Conservation (phyloP, 2,329 filamentous ascomycete genomes). For the Fusarium ramigenum region DNA sequence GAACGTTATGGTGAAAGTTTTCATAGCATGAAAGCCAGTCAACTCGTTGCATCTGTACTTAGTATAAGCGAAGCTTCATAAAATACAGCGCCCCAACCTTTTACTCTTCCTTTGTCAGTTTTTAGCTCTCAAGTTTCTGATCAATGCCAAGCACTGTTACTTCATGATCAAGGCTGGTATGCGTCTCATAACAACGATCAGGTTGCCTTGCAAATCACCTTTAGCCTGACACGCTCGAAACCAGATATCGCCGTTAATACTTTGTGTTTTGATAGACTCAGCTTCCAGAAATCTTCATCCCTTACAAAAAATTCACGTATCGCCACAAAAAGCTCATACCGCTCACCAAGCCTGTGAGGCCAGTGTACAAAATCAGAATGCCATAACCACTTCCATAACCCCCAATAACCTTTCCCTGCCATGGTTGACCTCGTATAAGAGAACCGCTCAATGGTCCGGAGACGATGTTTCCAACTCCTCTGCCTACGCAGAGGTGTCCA, state of each 20-base stretch:
- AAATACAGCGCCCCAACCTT: background rate
- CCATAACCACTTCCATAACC: conserved; percentile 64
- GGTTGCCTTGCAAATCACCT: background rate
- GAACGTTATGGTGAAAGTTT: background rate
- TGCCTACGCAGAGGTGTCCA: conserved; percentile 62
- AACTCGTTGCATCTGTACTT: background rate
- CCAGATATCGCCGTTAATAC: background rate
- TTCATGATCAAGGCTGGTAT: background rate
- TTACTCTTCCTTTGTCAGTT: background rate
- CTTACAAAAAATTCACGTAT: conserved; percentile 17
- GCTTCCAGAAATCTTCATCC: background rate
- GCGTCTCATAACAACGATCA: background rate
- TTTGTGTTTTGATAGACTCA: background rate
- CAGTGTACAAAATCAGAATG: conserved; percentile 65
- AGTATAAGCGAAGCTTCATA: background rate
- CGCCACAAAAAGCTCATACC: conserved; percentile 30
- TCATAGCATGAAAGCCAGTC: background rate
- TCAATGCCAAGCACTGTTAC: background rate
- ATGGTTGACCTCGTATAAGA: conserved; percentile 55
- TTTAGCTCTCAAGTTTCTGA: background rate
- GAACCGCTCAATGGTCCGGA: conserved; percentile 63
- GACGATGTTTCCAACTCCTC: conserved; percentile 67
- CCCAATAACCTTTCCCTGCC: conserved; percentile 50
- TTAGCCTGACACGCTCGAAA: background rate
- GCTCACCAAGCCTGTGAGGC: conserved; percentile 40